Evolutionary conservation across 331 rosid genomes (phyloP), one percentile per base, ranked within the genome.

Genomic region (Quercus lobata): DNA sequence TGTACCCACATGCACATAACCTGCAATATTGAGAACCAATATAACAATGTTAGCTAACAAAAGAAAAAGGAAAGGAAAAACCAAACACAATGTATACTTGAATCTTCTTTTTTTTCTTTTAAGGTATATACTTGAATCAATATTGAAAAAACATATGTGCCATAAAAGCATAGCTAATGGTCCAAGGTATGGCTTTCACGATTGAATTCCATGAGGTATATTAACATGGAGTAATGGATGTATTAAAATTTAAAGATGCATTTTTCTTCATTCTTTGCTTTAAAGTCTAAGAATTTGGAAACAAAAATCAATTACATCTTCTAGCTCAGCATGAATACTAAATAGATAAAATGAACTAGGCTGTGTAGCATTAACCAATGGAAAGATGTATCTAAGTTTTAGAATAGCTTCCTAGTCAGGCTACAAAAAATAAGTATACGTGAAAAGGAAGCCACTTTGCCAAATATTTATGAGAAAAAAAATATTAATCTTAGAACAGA

Each of bases 1-100:
- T 22, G 94, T 83, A 83, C 98, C 97, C 73, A 96, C 97, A 12
- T 96, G 93, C 76, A 96, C 99, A 80, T 96, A 96, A 79, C 99
- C 99, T 95, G 80, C 69, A 89, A 74, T 29, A 2, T 74, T 60
- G 73, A 71, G 35, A 1, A 21, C 72, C 49, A 18, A 34, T 12
- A 81, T 29, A 75, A 21, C 49, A 24, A 75, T 76, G 78, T 57
- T 35, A 53, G 55, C 83, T 63, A 54, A 57, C 41, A 54, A 35
- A 60, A 25, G 55, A 52, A 7, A 49, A 79, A 57, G 15, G 19
- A 2, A 14, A 16, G 34, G 24, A 57, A 81, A 8, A 8, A 34
- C 49, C 57, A 53, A 73, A 62, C n/a, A 75, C 32, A 54, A 69
- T 34, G 65, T 69, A 56, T 35, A 24, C 54, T 49, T 49, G 54